Percentiles rank a stretch among this genome's conserved stretches.
Evolutionary conservation across 139 green algal genomes (phyloP).

Genomic region (Gonium pectorale): DNA sequence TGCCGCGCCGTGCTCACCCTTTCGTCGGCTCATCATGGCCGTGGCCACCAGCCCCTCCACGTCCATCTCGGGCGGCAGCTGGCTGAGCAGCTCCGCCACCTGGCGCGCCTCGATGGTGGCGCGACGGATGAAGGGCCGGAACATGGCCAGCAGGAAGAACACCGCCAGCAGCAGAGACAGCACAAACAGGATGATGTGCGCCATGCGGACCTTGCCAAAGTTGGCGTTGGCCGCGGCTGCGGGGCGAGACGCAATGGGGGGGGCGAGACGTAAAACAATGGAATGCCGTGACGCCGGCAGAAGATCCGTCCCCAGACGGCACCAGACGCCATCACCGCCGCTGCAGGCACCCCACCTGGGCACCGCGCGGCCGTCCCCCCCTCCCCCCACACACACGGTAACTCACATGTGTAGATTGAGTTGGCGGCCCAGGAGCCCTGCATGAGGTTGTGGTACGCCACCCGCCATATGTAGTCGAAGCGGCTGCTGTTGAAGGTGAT

Average conservation of each 20-base stretch:
- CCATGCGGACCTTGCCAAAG: constrained; percentile 35
- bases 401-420: constrained; percentile 37
- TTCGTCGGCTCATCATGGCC: constrained; percentile 26
- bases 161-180: constrained; percentile 41
- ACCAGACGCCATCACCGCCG: too few relatives aligned
- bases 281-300: background rate
- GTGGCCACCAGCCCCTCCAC: constrained; percentile 53
- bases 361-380: too few relatives aligned
- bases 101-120: constrained; percentile 53
- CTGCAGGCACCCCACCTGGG: too few relatives aligned
- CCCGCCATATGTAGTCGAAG: constrained; percentile 50
- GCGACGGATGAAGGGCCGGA: constrained; percentile 53
- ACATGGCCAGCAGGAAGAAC: constrained; percentile 50
- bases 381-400: too few relatives aligned
- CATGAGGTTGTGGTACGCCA: constrained; percentile 46
- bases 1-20: background rate
- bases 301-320: too few relatives aligned
- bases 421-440: constrained; percentile 34
- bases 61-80: constrained; percentile 61
- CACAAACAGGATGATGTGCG: constrained; percentile 52
- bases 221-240: constrained; percentile 38
- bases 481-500: constrained; percentile 39
- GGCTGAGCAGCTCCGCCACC: constrained; percentile 54
- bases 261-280: too few relatives aligned
- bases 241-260: background rate